These are phyloP conservation scores for Crithidia thermophila DNA, from an alignment of 208 protist species.

Conservation along the genomic window DNA sequence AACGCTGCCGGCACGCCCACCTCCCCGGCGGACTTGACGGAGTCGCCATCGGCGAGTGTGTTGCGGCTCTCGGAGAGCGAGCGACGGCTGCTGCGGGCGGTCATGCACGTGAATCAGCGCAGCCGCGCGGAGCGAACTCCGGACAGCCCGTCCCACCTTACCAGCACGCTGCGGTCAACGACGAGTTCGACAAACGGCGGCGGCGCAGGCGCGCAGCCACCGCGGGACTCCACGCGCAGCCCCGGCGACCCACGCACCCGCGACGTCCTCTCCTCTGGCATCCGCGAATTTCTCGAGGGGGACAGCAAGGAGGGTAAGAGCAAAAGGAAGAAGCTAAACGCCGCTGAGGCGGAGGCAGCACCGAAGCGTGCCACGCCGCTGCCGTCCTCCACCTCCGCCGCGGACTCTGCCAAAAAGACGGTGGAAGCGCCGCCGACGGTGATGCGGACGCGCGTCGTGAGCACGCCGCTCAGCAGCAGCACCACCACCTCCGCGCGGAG, in stretches of 20 bases:
- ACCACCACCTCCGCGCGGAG: too few species aligned
- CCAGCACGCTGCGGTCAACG: background rate
- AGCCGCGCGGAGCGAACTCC: background rate
- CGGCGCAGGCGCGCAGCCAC: too few species aligned
- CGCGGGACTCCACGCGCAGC: background rate
- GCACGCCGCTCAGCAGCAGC: conserved; percentile 3
- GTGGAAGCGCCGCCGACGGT: background rate
- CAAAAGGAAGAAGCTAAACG: background rate
- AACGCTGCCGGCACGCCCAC: too few species aligned
- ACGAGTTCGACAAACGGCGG: background rate
- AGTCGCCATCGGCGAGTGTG: conserved; percentile 6
- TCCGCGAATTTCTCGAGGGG: conserved; percentile 1
- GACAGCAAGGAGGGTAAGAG: background rate
- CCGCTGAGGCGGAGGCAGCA: too few species aligned
- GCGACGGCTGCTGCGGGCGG: conserved; percentile 33
- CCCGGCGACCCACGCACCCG: conserved; percentile 2
- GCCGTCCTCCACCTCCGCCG: background rate
- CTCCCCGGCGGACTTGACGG: background rate
- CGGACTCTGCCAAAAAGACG: background rate
- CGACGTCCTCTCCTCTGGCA: conserved; percentile 8
- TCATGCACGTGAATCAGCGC: conserved; percentile 16
- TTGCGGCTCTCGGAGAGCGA: conserved; percentile 24
- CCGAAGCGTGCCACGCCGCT: conserved; percentile 3
- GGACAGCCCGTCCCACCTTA: too few species aligned
- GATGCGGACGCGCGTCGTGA: background rate